A percentile compares a stretch with the other conserved stretches of the same genome.
Evolutionary conservation across 1,284 basidiomycete genomes (phyloP).

Genomic region (Moniliella sp.): DNA sequence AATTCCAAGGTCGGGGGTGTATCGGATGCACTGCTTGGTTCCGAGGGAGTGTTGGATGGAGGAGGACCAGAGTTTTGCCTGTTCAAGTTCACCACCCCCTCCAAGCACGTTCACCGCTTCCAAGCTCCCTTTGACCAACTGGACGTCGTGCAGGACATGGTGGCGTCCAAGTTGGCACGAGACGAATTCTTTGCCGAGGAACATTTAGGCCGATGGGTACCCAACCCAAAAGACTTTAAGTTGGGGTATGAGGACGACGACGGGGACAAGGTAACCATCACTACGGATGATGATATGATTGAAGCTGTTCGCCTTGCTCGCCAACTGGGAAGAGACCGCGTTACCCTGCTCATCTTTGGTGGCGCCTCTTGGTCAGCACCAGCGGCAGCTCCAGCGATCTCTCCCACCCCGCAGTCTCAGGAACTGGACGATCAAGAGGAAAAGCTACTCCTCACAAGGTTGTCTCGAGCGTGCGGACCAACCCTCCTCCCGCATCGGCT

Average conservation of each 20-base stretch:
- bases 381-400: constrained; percentile 26
- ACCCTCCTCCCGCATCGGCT: no score
- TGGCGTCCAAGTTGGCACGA: constrained; percentile 61
- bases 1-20: no score
- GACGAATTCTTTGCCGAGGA: constrained; percentile 92
- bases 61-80: constrained; percentile 98
- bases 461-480: no score
- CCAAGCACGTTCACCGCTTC: constrained; percentile 86
- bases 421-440: constrained; percentile 37
- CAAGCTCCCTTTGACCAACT: constrained; percentile 80
- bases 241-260: constrained; percentile 87
- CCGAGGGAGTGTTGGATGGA: no score
- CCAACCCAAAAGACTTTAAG: constrained; percentile 59
- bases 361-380: constrained; percentile 60
- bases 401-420: constrained; percentile 10
- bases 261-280: constrained; percentile 79
- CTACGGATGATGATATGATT: constrained; percentile 55
- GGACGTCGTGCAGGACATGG: constrained; percentile 75
- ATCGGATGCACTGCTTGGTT: no score
- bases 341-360: constrained; percentile 73
- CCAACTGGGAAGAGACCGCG: constrained; percentile 55
- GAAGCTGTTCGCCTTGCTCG: constrained; percentile 71
- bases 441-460: constrained; percentile 44
- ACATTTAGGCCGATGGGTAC: no score
- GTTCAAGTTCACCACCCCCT: constrained; percentile 94